Evolutionary conservation across 2,329 filamentous ascomycete species (phyloP).

Genomic region (Aspergillus sp.): DNA sequence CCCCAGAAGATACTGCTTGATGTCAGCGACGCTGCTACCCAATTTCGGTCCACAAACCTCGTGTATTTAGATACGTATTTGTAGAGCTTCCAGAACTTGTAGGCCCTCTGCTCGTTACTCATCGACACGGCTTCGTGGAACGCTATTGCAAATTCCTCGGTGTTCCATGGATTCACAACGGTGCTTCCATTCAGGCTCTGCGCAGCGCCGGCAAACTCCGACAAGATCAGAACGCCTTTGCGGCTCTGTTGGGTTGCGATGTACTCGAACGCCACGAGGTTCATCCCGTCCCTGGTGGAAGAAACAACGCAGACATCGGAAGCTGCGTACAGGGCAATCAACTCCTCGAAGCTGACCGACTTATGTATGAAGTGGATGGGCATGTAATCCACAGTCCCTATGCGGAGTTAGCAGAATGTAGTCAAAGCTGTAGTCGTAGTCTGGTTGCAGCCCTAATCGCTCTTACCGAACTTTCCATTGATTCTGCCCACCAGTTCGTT

Average conservation of each 20-base stretch:
- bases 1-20: slow-evolving; percentile 72
- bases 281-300: slow-evolving; percentile 91
- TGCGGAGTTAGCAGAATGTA: slow-evolving; percentile 6
- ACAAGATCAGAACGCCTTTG: slow-evolving; percentile 84
- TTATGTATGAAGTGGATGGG: slow-evolving; percentile 96
- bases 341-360: slow-evolving; percentile 82
- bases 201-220: slow-evolving; percentile 86
- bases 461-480: slow-evolving; percentile 74
- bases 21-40: neutral
- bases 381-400: slow-evolving; percentile 87
- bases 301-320: slow-evolving; percentile 83
- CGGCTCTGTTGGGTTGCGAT: slow-evolving; percentile 81
- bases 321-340: slow-evolving; percentile 80
- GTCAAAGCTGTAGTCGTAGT: neutral
- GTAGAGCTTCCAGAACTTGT: slow-evolving; percentile 80
- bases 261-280: slow-evolving; percentile 92
- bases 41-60: slow-evolving; percentile 38
- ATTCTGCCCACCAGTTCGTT: slow-evolving; percentile 92
- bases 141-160: slow-evolving; percentile 82
- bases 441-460: neutral
- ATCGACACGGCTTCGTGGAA: slow-evolving; percentile 93
- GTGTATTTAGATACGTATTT: slow-evolving; percentile 95
- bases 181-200: slow-evolving; percentile 84
- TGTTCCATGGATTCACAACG: slow-evolving; percentile 95
- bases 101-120: slow-evolving; percentile 69